Base-by-base conservation (phyloP, 306 rosid genomes). In the Acacia melanoxylon region DNA sequence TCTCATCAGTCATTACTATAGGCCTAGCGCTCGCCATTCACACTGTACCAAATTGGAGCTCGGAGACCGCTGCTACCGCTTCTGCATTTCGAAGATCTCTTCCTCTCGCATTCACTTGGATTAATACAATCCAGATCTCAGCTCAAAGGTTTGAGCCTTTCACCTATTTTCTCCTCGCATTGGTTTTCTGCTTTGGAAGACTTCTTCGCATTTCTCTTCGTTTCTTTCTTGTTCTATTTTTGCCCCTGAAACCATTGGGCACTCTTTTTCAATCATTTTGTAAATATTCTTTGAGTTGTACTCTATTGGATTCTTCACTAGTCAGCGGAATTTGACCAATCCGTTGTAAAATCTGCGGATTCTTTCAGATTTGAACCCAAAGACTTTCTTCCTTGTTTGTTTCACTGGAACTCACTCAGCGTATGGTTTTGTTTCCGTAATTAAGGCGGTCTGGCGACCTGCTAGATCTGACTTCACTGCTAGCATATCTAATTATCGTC, bases 381-480 rank as follows among this genome's bases (percentile, higher is more conserved):
- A 33, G 74, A 52, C 78, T 83, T 48, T 4, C 14, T 81, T 82
- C 41, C 40, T 35, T 54, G 11, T 72, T 62, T 48, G 72, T 83
- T 72, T 65, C 83, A 35, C 69, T 83, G 41, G 80, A 72, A 35
- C 45, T 69, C 71, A 24, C 58, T 29, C 42, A 45, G 15, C 77
- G 72, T 75, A 19, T 58, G 51, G 22, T 16, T 72, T 67, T 73
- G 24, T 37, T 66, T 33, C 16, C 2, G 13, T 51, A 70, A 19
- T 46, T 56, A 33, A 19, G 46, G 35, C 27, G 81, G 48, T 76
- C 59, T 80, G n/a, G 62, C 65, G 72, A 20, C 78, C 61, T 72
- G 42, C 77, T 86, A 83, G 90, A 89, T 89, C 92, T 86, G 86
- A 71, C 81, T 48, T 68, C 84, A 80, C 42, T 80, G 82, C 71